These are phyloP conservation scores for Mycena capillaripes DNA, from an alignment of 768 basidiomycete genomes.

Conservation along the genomic window DNA sequence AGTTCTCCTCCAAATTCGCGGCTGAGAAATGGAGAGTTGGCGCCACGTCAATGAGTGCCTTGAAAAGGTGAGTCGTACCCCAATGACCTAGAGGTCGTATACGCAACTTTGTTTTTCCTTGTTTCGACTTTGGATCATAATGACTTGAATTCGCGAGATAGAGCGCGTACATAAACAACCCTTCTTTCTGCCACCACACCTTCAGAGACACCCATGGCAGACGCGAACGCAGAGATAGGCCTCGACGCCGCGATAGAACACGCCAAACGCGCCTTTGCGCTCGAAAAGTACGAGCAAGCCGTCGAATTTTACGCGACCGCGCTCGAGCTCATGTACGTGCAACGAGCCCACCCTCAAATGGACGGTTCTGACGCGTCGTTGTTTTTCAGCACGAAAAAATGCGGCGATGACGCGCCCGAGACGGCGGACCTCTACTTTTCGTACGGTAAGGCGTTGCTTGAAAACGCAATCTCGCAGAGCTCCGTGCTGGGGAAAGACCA, in stretches of 20 bases:
- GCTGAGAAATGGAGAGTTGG: too few species aligned
- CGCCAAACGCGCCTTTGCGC: constrained; percentile 90
- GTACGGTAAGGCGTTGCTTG: constrained; percentile 94
- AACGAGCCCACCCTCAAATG: constrained; percentile 25
- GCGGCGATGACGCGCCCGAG: constrained; percentile 86
- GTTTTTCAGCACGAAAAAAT: constrained; percentile 72
- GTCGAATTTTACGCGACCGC: constrained; percentile 88
- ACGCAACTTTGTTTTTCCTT: too few species aligned
- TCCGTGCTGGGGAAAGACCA: constrained; percentile 94
- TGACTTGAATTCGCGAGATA: too few species aligned
- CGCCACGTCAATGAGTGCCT: too few species aligned
- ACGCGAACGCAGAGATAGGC: constrained; percentile 47
- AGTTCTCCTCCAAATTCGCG: too few species aligned
- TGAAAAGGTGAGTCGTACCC: too few species aligned
- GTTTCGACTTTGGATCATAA: not conserved
- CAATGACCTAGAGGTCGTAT: too few species aligned
- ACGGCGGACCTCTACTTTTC: constrained; percentile 90
- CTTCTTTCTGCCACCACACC: constrained; percentile 30
- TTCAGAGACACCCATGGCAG: constrained; percentile 38
- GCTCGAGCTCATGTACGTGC: constrained; percentile 84
- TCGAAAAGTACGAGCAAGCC: constrained; percentile 88
- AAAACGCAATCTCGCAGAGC: constrained; percentile 89
- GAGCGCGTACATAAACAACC: constrained; percentile 15
- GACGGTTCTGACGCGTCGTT: constrained; percentile 34
- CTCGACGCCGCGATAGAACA: constrained; percentile 78